Conservation (phyloP, 495 filamentous ascomycete species). For the Achaetomiella virescens region DNA sequence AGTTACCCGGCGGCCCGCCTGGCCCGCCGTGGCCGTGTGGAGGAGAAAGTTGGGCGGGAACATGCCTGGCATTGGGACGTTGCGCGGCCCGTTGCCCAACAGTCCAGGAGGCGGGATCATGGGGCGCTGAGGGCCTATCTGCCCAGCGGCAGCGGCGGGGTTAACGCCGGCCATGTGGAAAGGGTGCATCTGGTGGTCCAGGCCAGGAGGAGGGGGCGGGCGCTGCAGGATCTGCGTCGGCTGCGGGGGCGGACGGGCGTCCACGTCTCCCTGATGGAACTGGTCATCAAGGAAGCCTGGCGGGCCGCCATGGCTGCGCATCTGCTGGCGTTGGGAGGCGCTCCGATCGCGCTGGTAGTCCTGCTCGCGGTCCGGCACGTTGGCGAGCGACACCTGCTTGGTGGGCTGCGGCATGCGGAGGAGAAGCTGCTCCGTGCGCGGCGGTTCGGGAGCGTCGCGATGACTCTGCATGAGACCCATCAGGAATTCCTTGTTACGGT, state of each 20-base stretch:
- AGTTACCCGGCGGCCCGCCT: slow-evolving; percentile 3
- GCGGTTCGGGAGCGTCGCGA: slow-evolving; percentile 37
- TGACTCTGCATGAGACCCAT: slow-evolving; percentile 50
- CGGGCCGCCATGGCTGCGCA: slow-evolving; percentile 24
- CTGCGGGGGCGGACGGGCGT: slow-evolving; percentile 29
- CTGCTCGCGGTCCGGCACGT: slow-evolving; percentile 36
- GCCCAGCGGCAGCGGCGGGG: slow-evolving; percentile 15
- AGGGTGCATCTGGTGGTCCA: slow-evolving; percentile 45
- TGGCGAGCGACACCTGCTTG: slow-evolving; percentile 25
- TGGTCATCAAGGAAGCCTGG: slow-evolving; percentile 40
- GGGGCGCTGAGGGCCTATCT: slow-evolving; percentile 36
- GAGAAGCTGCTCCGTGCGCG: slow-evolving; percentile 36
- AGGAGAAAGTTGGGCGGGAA: slow-evolving; percentile 46
- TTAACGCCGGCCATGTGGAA: slow-evolving; percentile 35
- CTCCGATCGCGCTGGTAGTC: slow-evolving; percentile 37
- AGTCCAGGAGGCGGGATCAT: slow-evolving; percentile 51
- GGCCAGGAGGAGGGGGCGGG: slow-evolving; percentile 45
- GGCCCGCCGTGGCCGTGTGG: slow-evolving; percentile 11
- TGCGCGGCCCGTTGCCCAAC: slow-evolving; percentile 37
- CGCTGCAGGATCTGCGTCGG: slow-evolving; percentile 53
- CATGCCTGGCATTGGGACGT: slow-evolving; percentile 40
- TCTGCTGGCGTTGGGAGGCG: slow-evolving; percentile 25
- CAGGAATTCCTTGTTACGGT: slow-evolving; percentile 49
- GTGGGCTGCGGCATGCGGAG: slow-evolving; percentile 26
- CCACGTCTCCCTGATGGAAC: slow-evolving; percentile 37